phyloP scores from a whole-genome alignment of 805 yeast species.

The Sporopachydermia lactativora region DNA sequence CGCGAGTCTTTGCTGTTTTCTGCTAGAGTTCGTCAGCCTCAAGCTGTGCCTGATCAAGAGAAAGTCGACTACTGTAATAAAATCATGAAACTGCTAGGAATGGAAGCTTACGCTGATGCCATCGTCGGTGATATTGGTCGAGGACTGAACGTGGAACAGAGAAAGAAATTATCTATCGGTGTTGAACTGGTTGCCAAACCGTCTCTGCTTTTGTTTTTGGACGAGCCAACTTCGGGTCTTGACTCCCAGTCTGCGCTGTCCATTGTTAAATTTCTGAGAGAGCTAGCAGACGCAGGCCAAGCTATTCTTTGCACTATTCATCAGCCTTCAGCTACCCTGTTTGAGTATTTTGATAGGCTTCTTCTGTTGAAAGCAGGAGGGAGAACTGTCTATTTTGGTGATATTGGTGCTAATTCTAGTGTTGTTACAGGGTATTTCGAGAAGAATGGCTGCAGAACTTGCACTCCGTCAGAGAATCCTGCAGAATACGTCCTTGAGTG shows the following conservation, averaged over 20 bases:
- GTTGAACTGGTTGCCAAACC: constrained; percentile 64
- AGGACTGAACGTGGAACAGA: constrained; percentile 56
- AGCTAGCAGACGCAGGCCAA: constrained; percentile 58
- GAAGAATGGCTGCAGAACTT: constrained; percentile 54
- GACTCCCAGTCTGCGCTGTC: constrained; percentile 60
- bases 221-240: constrained; percentile 64
- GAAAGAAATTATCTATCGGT: constrained; percentile 56
- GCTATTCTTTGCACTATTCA: constrained; percentile 67
- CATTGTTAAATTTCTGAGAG: constrained; percentile 50
- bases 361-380: constrained; percentile 65
- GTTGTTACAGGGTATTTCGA: constrained; percentile 55
- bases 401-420: constrained; percentile 49
- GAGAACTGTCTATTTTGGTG: constrained; percentile 70
- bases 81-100: constrained; percentile 50
- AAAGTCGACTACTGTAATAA: constrained; percentile 58
- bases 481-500: constrained; percentile 64
- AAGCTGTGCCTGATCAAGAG: constrained; percentile 37
- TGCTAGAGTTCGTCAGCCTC: constrained; percentile 59
- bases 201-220: constrained; percentile 39
- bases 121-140: constrained; percentile 64
- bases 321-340: constrained; percentile 61
- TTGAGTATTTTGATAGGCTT: constrained; percentile 54
- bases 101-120: constrained; percentile 64
- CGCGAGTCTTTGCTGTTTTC: constrained; percentile 63
- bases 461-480: constrained; percentile 49